Percentiles rank a stretch among this genome's conserved stretches.
phyloP scores from a whole-genome alignment of 1,284 basidiomycete species.

The Leccinum huronense region DNA sequence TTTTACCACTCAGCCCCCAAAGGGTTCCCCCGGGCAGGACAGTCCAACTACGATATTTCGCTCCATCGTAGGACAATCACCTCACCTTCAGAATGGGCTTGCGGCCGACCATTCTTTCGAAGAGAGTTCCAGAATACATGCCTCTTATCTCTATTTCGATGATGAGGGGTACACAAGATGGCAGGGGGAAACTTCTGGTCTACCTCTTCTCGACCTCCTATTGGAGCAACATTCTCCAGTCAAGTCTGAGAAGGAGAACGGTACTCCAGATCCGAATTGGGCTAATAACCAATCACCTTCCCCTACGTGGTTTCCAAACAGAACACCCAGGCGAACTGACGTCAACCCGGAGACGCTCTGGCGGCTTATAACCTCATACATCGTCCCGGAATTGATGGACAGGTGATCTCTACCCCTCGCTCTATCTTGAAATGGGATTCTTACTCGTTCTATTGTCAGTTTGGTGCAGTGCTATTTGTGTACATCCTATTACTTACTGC shows the following conservation, averaged over 20 bases:
- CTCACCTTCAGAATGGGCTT: constrained; percentile 24
- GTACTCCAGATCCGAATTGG: constrained; percentile 26
- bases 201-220: constrained; percentile 80
- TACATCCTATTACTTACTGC: constrained; percentile 88
- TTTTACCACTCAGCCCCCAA: constrained; percentile 50
- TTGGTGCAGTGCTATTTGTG: constrained; percentile 80
- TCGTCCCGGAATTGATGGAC: constrained; percentile 88
- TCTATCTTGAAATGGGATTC: constrained; percentile 10
- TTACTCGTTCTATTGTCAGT: constrained; percentile 39
- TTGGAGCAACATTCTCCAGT: constrained; percentile 53
- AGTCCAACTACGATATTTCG: constrained; percentile 47
- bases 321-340: constrained; percentile 68
- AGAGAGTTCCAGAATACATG: constrained; percentile 59
- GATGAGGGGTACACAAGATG: constrained; percentile 81
- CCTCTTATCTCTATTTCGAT: constrained; percentile 78
- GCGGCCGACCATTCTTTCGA: constrained; percentile 49
- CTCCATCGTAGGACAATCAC: constrained; percentile 39
- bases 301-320: constrained; percentile 73
- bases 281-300: constrained; percentile 29
- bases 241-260: constrained; percentile 38
- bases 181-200: constrained; percentile 88
- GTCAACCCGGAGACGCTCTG: constrained; percentile 77
- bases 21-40: constrained; percentile 40
- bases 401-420: constrained; percentile 46
- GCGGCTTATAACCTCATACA: constrained; percentile 70